Percentiles rank a stretch among this genome's conserved stretches.
Conservation (phyloP, 2,329 filamentous ascomycete species). For the Pleomassaria siparia region DNA sequence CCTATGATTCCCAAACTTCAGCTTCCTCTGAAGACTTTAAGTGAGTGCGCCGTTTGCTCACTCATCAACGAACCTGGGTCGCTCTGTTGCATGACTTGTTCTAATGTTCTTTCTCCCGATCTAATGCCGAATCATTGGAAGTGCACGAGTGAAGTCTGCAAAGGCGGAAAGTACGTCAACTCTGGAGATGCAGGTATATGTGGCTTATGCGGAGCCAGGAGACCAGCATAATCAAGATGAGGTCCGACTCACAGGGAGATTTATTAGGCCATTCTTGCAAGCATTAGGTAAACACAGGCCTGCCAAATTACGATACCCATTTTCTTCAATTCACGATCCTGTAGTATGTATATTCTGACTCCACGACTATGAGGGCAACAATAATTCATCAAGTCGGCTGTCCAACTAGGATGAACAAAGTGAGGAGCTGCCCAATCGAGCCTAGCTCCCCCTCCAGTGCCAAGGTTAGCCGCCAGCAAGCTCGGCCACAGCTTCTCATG, state of each 20-base stretch:
- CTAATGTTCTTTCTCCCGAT: slow-evolving; percentile 64
- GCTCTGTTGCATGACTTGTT: slow-evolving; percentile 68
- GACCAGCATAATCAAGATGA: not conserved
- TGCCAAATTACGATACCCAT: too few relatives aligned
- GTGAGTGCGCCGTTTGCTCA: slow-evolving; percentile 66
- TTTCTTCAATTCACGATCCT: too few relatives aligned
- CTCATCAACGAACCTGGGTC: slow-evolving; percentile 59
- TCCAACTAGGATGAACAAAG: not conserved
- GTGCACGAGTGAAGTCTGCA: slow-evolving; percentile 61
- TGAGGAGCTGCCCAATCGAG: not conserved
- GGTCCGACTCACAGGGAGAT: too few relatives aligned
- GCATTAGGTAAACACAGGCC: too few relatives aligned
- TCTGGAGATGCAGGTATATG: slow-evolving; percentile 69
- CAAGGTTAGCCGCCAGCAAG: slow-evolving; percentile 2
- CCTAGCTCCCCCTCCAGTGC: not conserved
- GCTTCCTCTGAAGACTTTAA: not conserved
- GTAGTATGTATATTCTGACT: too few relatives aligned
- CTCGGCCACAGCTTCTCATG: not conserved
- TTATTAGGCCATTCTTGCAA: too few relatives aligned
- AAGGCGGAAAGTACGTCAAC: slow-evolving; percentile 63
- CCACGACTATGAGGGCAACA: too few relatives aligned
- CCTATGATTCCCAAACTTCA: slow-evolving; percentile 6
- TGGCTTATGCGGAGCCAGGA: slow-evolving; percentile 62
- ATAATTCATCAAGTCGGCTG: not conserved
- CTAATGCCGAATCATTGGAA: slow-evolving; percentile 63